A percentile compares a stretch with the other conserved stretches of the same genome.
Evolutionary conservation across 371 early-diverging fungal species (phyloP).

Genomic region (Blakeslea trispora): DNA sequence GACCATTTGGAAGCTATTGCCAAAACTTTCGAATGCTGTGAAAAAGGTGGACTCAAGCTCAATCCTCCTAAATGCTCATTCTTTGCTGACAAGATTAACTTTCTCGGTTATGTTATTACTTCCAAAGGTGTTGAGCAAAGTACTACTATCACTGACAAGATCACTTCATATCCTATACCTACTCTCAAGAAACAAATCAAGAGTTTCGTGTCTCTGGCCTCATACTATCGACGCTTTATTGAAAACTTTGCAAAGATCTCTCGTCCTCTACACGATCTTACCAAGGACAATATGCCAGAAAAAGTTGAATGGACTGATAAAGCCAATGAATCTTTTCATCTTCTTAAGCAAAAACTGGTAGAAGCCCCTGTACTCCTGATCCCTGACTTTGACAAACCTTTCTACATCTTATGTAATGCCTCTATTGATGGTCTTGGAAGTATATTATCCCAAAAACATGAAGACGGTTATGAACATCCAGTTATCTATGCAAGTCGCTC

Average conservation of each 20-base stretch:
- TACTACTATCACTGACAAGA: background rate
- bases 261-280: slow-evolving; percentile 1
- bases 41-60: background rate
- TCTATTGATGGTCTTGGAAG: background rate
- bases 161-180: slow-evolving; percentile 2
- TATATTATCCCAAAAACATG: background rate
- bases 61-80: slow-evolving; percentile 7
- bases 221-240: slow-evolving; percentile 1
- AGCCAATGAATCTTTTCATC: background rate
- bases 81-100: background rate
- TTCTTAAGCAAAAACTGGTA: background rate
- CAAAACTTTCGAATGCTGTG: background rate
- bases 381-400: background rate
- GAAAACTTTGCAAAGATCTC: slow-evolving; percentile 3
- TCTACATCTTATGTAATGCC: background rate
- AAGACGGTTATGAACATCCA: background rate
- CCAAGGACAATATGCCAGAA: background rate
- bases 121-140: background rate
- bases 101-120: slow-evolving; percentile 5
- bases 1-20: background rate
- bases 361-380: background rate
- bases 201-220: slow-evolving; percentile 1
- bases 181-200: slow-evolving; percentile 1
- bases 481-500: slow-evolving; percentile 1
- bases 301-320: background rate